Evolutionary conservation across 805 yeast species (phyloP), one percentile per base, ranked within the genome.

Genomic region (Cyberlindnera petersonii): DNA sequence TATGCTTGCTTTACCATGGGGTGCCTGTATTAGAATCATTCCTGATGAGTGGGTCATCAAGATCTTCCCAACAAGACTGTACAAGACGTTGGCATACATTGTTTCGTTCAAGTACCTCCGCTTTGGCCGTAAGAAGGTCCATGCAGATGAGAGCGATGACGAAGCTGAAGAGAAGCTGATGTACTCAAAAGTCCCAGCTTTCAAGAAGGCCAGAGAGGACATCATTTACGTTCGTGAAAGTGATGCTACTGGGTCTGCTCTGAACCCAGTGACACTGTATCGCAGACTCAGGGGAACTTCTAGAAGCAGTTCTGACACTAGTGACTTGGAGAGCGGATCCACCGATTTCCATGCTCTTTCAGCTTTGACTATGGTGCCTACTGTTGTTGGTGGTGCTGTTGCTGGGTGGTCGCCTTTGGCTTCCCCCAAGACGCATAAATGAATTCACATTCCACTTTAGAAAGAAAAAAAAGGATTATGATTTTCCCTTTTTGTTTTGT

Each of bases 31-130:
- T 31, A 76, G 99, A 58, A 71, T 82, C 9, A 69, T 84, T 24
- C 98, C 99, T 2, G 95, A 94, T 62, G 66, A 69, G 42, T 77
- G 87, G 84, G 81, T 77, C 2, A 69, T 71, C 40, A 68, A 59
- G 40, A 54, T 75, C 11, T 84, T 83, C 77, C 96, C 95, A 26
- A 66, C 78, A 2, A 64, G 66, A 42, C 65, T 38, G 10, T 55
- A 44, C 41, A 44, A 45, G 4, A 9, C 23, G 5, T 22, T 52
- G n/a, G 35, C 38, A 13, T 45, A 48, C 33, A 19, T 48, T n/a
- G 24, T 49, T 5, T 42, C 54, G 1, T 50, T 56, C 39, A 35
- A 41, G 21, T 55, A 43, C 26, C 32, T 53, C 9, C 41, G 34
- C 10, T 35, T 35, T 9, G 31, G 42, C 9, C 33, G 41, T 33